Percentiles rank a stretch among this genome's conserved stretches.
Evolutionary conservation across 129 eudicot species (phyloP).

Genomic region (Calendula officinalis): DNA sequence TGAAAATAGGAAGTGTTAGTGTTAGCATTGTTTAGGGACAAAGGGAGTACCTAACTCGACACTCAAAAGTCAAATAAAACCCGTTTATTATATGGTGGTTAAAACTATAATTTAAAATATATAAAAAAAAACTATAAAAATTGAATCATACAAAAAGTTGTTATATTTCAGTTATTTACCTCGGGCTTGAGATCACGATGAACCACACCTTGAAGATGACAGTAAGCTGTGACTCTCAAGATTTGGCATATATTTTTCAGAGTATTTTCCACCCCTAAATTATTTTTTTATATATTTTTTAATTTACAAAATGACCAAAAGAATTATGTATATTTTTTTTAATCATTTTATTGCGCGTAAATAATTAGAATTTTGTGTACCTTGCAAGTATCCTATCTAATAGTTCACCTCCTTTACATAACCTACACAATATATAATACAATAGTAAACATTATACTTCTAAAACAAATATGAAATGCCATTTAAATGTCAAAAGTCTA

Average conservation of each 20-base stretch:
- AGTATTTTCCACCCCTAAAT: slow-evolving; percentile 94
- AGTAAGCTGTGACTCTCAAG: slow-evolving; percentile 81
- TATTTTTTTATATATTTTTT: not conserved
- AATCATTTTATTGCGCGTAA: not conserved
- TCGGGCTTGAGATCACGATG: slow-evolving; percentile 98
- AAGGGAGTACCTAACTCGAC: slow-evolving; percentile 8
- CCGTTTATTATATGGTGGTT: not conserved
- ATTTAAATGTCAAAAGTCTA: slow-evolving; percentile 16
- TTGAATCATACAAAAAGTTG: slow-evolving; percentile 5
- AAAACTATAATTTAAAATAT: slow-evolving; percentile 1
- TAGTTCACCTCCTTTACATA: slow-evolving; percentile 97
- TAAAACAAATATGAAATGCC: not conserved
- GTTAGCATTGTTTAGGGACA: not conserved
- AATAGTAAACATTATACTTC: not conserved
- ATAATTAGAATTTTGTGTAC: slow-evolving; percentile 34
- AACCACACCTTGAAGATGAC: slow-evolving; percentile 98
- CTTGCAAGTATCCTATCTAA: slow-evolving; percentile 88
- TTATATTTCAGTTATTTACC: slow-evolving; percentile 41
- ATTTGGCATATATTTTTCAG: slow-evolving; percentile 98
- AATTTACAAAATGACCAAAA: not conserved
- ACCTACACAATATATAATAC: slow-evolving; percentile 42
- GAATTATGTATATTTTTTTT: not conserved
- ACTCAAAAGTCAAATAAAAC: slow-evolving; percentile 15
- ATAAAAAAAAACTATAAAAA: not conserved
- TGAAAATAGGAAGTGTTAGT: not conserved